Percentiles rank a stretch among this genome's conserved stretches.
Evolutionary conservation across 2,329 filamentous ascomycete genomes (phyloP).

Genomic region (Helicocarpus griseus): DNA sequence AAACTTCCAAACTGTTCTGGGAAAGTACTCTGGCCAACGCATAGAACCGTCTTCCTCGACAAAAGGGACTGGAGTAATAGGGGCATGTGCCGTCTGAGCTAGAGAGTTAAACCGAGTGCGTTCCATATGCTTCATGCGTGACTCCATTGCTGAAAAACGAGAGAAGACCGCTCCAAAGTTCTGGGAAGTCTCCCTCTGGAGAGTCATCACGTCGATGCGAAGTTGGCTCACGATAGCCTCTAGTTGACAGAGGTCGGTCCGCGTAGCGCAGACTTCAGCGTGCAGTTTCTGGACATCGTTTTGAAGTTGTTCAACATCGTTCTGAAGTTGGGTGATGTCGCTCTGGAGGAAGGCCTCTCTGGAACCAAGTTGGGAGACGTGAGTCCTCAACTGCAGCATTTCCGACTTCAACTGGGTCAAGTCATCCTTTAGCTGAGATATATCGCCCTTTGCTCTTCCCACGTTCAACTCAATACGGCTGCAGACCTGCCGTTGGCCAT

Average conservation of each 20-base stretch:
- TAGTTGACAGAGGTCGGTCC: slow-evolving; percentile 29
- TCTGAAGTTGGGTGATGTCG: slow-evolving; percentile 29
- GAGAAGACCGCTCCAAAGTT: slow-evolving; percentile 21
- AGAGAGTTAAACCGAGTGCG: slow-evolving; percentile 32
- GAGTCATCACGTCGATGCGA: slow-evolving; percentile 26
- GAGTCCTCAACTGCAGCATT: slow-evolving; percentile 26
- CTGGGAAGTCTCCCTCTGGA: slow-evolving; percentile 25
- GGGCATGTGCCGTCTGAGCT: slow-evolving; percentile 28
- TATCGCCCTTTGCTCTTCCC: slow-evolving; percentile 9
- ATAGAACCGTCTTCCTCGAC: slow-evolving; percentile 26
- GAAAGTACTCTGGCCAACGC: slow-evolving; percentile 29
- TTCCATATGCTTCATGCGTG: slow-evolving; percentile 27
- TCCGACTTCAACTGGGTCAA: slow-evolving; percentile 27
- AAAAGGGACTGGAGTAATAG: slow-evolving; percentile 28
- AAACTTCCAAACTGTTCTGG: slow-evolving; percentile 31
- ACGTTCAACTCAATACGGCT: slow-evolving; percentile 28
- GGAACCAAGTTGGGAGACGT: slow-evolving; percentile 22
- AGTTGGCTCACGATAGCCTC: slow-evolving; percentile 27
- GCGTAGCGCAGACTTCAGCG: slow-evolving; percentile 25
- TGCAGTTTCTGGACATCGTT: slow-evolving; percentile 25
- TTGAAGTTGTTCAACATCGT: slow-evolving; percentile 28
- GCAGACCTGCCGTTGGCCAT: slow-evolving; percentile 24
- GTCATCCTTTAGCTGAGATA: slow-evolving; percentile 25
- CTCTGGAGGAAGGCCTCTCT: slow-evolving; percentile 27
- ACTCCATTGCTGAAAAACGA: slow-evolving; percentile 23